These are phyloP conservation scores for Tulasnella sp. DNA, from an alignment of 768 basidiomycete species.

Conservation along the genomic window DNA sequence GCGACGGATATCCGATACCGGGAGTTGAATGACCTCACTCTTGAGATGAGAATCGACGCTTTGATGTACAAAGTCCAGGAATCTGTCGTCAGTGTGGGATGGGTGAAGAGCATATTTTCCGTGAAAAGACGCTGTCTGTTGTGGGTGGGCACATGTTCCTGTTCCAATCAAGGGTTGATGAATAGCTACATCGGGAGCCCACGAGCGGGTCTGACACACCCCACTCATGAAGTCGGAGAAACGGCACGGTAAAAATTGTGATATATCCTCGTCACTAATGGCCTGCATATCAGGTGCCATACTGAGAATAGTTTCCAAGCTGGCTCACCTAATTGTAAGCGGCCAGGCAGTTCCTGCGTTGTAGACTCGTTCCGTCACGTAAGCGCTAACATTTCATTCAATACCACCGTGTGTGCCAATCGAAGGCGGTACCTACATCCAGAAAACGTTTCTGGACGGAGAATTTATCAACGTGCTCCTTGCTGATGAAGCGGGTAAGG, in stretches of 20 bases:
- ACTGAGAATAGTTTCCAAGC: background rate
- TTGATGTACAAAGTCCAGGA: slow-evolving; percentile 31
- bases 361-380: slow-evolving; percentile 19
- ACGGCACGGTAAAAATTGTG: slow-evolving; percentile 23
- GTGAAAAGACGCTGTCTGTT: slow-evolving; percentile 23
- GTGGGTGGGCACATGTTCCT: slow-evolving; percentile 10
- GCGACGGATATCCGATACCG: background rate
- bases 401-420: background rate
- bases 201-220: background rate
- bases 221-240: slow-evolving; percentile 8
- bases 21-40: slow-evolving; percentile 27
- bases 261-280: slow-evolving; percentile 21
- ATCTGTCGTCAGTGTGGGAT: slow-evolving; percentile 26
- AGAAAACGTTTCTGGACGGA: slow-evolving; percentile 4
- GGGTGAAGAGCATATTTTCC: slow-evolving; percentile 18
- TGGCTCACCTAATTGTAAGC: background rate
- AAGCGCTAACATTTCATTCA: background rate
- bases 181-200: background rate
- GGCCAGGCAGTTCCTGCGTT: slow-evolving; percentile 17
- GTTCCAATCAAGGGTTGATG: background rate
- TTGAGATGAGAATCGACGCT: slow-evolving; percentile 13
- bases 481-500: too few relatives aligned
- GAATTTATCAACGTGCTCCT: background rate
- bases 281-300: background rate
- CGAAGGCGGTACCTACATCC: slow-evolving; percentile 1